Evolutionary conservation across 768 basidiomycete species (phyloP), one percentile per base, ranked within the genome.

Genomic region (Xerocomus potaroensis): DNA sequence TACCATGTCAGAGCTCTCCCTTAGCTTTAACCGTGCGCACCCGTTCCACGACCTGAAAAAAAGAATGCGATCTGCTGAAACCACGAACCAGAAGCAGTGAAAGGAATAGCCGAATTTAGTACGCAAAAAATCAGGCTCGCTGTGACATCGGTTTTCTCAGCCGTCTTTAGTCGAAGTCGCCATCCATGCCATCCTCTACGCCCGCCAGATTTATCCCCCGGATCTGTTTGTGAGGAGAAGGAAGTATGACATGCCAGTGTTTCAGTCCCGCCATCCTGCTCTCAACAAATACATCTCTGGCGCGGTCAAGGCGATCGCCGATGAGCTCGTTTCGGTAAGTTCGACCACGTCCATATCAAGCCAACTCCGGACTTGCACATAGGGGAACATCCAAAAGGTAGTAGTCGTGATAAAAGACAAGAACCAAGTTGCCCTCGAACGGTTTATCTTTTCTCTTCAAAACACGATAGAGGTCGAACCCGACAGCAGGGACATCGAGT

Each of bases 191-290:
- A 91, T 98, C 51, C 77, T 98, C 5, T 96, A 90, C 59, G 81
- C 92, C 23, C 84, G 95, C 16, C 85, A 88, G 55, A 75, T 98
- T 41, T 98, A 97, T 58, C 95, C 94, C 0, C 73, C 84, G 34
- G 88, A 89, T 45, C 74, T 96, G 16, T 98, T 98, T 62, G 75
- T 87, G 31, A 78, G 91, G 33, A 77, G 89, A 47, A 87, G 87
- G 69, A 93, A 92, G 63, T 96, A 93, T 64, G 83, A 91, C 49
- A 86, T 86, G 0, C 87, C 91, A 0, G 91, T 95, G 9, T 97
- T 83, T 61, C 92, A 96, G 68, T 91, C 90, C 4, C 81, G 93
- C n/a, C 90, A 94, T 62, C 92, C 93, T 2, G 79, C 79, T 33
- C 72, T 98, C 43, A 87, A 89, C 53, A 82, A 86, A 36, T 98